Conservation (phyloP, 306 rosid genomes). For the Cotoneaster glaucophyllus region DNA sequence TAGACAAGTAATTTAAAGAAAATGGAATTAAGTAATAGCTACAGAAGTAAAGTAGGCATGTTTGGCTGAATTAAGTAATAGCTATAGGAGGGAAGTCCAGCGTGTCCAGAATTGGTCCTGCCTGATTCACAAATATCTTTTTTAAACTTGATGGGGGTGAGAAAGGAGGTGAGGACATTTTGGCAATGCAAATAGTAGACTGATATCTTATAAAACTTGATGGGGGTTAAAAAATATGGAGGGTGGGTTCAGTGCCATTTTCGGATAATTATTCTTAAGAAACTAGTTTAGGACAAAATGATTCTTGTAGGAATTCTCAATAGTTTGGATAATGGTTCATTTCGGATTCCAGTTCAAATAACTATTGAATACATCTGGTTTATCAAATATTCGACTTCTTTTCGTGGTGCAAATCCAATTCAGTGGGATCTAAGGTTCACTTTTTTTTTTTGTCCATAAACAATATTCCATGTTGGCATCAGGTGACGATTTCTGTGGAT, state of each 20-base stretch:
- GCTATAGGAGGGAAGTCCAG: neutral
- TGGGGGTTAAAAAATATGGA: neutral
- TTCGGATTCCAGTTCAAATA: neutral
- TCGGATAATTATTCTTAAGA: neutral
- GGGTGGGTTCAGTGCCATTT: neutral
- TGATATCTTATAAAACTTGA: neutral
- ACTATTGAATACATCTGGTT: neutral
- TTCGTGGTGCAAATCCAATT: neutral
- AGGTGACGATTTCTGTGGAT: conserved; percentile 11
- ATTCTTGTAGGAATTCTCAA: neutral
- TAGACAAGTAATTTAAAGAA: neutral
- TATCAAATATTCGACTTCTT: neutral
- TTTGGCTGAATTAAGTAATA: neutral
- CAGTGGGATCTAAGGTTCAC: neutral
- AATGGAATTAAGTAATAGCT: neutral
- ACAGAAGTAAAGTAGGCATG: neutral
- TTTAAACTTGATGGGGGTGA: no score
- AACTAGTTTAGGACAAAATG: neutral
- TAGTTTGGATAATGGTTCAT: neutral
- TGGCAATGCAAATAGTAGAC: neutral
- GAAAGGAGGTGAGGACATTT: neutral
- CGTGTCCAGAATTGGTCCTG: neutral
- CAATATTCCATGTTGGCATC: neutral
- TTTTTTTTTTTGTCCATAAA: neutral
- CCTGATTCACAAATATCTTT: neutral